A percentile compares a stretch with the other conserved stretches of the same genome.
Evolutionary conservation across 2,329 filamentous ascomycete genomes (phyloP).

Genomic region (Cercospora beticola): DNA sequence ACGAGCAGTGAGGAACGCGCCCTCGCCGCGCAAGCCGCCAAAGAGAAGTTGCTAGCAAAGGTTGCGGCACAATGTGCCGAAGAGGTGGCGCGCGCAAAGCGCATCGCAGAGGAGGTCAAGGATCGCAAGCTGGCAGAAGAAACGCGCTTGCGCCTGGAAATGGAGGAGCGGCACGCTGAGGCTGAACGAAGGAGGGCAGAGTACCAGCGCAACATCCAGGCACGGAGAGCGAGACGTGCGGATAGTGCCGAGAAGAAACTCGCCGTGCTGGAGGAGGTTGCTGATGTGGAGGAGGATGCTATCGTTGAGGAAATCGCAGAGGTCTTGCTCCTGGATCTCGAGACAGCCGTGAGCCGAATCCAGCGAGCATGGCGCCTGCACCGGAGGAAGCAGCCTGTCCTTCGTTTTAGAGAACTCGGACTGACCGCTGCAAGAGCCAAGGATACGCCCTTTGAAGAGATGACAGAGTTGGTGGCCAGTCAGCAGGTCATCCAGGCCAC

Average conservation of each 20-base stretch:
- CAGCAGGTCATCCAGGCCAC: constrained; percentile 66
- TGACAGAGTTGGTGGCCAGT: constrained; percentile 66
- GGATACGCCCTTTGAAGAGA: constrained; percentile 71
- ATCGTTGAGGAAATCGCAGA: constrained; percentile 33
- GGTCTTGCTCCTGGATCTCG: constrained; percentile 51
- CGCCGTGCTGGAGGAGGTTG: constrained; percentile 51
- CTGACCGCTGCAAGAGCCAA: constrained; percentile 69
- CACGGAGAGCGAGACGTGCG: constrained; percentile 44
- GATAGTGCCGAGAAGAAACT: constrained; percentile 52
- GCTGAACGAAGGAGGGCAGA: constrained; percentile 67
- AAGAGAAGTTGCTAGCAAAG: constrained; percentile 77
- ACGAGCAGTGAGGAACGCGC: constrained; percentile 73
- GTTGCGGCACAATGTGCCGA: constrained; percentile 79
- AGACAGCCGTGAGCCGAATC: constrained; percentile 64
- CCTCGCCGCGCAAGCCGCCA: constrained; percentile 71
- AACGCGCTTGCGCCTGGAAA: constrained; percentile 66
- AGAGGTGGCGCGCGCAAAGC: constrained; percentile 79
- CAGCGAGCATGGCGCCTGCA: constrained; percentile 69
- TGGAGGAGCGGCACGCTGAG: constrained; percentile 77
- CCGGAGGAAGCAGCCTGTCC: constrained; percentile 59
- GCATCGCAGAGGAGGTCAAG: constrained; percentile 78
- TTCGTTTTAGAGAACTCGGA: constrained; percentile 64
- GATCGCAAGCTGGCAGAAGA: constrained; percentile 75
- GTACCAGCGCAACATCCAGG: constrained; percentile 51
- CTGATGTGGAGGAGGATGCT: constrained; percentile 50